phyloP scores from a whole-genome alignment of 139 green algal genomes.

The Astrephomene gubernaculifera region DNA sequence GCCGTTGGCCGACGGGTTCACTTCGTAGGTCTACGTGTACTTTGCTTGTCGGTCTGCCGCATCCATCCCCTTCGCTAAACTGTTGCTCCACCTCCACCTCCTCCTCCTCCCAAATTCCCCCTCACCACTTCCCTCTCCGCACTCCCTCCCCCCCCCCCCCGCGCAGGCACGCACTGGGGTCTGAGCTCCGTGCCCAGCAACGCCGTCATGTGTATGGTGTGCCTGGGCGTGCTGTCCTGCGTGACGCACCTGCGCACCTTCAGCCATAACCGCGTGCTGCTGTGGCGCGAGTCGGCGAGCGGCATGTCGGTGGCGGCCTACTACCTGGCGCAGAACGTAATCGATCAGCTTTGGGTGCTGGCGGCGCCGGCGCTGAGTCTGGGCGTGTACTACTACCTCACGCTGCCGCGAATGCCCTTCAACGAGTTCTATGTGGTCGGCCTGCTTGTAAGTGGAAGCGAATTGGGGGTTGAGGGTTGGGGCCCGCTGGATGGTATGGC shows the following conservation, averaged over 20 bases:
- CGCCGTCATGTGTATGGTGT: slow-evolving; percentile 60
- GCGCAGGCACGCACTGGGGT: slow-evolving; percentile 43
- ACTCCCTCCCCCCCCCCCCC: background rate
- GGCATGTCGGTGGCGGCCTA: slow-evolving; percentile 52
- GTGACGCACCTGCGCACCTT: slow-evolving; percentile 62
- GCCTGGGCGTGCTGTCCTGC: slow-evolving; percentile 58
- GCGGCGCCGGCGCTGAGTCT: slow-evolving; percentile 46
- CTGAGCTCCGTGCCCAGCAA: slow-evolving; percentile 49
- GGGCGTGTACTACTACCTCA: slow-evolving; percentile 65
- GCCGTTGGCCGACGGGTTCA: too few species aligned
- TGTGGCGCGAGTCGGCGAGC: slow-evolving; percentile 43
- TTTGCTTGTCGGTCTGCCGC: too few species aligned
- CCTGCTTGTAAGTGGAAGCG: slow-evolving; percentile 36
- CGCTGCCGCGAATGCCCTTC: slow-evolving; percentile 53
- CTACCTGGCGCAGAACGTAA: slow-evolving; percentile 51
- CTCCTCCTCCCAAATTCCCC: too few species aligned
- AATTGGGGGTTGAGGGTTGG: background rate
- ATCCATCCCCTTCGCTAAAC: too few species aligned
- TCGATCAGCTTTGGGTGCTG: slow-evolving; percentile 57
- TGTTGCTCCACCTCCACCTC: too few species aligned
- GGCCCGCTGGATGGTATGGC: background rate
- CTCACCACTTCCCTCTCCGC: too few species aligned
- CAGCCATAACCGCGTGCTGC: slow-evolving; percentile 44
- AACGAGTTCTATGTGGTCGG: slow-evolving; percentile 40
- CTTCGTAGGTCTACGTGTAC: too few species aligned